phyloP scores from a whole-genome alignment of 805 yeast species.

The Sungouiozyma ichnusensis region DNA sequence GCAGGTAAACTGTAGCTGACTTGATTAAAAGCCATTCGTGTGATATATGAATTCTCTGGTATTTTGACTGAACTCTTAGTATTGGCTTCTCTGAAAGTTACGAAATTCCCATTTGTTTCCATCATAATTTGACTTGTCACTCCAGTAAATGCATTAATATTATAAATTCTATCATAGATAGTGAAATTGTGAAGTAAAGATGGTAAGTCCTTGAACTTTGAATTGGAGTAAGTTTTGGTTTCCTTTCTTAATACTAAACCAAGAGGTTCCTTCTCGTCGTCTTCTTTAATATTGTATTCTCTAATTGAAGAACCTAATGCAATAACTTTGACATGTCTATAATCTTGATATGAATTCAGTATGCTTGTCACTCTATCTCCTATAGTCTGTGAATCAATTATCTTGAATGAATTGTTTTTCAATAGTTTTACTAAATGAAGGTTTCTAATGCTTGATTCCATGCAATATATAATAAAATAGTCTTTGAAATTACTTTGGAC shows the following conservation, averaged over 20 bases:
- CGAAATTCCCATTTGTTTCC: not conserved
- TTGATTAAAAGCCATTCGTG: not conserved
- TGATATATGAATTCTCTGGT: not conserved
- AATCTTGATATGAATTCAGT: not conserved
- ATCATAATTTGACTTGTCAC: not conserved
- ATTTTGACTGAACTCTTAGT: not conserved
- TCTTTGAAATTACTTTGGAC: not conserved
- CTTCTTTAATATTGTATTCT: not conserved
- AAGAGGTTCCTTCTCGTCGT: not conserved
- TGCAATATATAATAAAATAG: not conserved
- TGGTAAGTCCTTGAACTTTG: not conserved
- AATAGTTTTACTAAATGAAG: not conserved
- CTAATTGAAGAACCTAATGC: not conserved
- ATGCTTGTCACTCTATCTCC: not conserved
- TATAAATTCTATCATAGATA: not conserved
- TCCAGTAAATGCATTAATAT: not conserved
- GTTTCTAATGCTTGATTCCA: not conserved
- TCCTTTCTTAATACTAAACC: not conserved
- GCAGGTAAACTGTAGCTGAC: not conserved
- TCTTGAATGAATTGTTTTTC: not conserved
- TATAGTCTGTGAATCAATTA: not conserved
- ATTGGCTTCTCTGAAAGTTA: not conserved
- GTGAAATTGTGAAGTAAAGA: not conserved
- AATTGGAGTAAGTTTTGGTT: not conserved
- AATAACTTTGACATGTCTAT: not conserved